Conservation (phyloP, 805 yeast species). For the Sugiyamaella chiloensis region DNA sequence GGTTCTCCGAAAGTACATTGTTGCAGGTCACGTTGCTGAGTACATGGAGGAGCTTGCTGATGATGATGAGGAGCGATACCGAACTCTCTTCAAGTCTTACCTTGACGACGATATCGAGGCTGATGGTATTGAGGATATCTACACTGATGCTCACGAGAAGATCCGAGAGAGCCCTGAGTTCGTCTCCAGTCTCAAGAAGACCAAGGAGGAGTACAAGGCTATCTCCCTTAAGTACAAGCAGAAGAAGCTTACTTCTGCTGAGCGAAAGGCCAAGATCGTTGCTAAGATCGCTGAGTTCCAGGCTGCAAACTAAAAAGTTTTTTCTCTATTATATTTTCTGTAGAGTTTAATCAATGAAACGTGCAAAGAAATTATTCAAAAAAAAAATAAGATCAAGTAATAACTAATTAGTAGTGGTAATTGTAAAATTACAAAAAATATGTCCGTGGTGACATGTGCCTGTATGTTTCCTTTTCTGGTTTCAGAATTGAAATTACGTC, state of each 20-base stretch:
- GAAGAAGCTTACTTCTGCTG: slow-evolving; percentile 82
- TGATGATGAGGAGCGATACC: slow-evolving; percentile 99
- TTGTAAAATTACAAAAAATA: too few species aligned
- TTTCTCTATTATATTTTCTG: too few species aligned
- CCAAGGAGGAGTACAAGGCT: slow-evolving; percentile 98
- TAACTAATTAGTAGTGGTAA: too few species aligned
- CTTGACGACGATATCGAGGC: slow-evolving; percentile 96
- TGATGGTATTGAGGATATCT: slow-evolving; percentile 93
- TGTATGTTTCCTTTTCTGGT: too few species aligned
- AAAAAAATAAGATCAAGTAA: too few species aligned
- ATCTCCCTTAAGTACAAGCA: slow-evolving; percentile 89
- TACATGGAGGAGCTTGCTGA: slow-evolving; percentile 99
- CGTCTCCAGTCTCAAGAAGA: slow-evolving; percentile 88
- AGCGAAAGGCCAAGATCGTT: slow-evolving; percentile 85
- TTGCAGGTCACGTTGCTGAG: slow-evolving; percentile 99
- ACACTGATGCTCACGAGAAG: slow-evolving; percentile 88
- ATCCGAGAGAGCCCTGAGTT: slow-evolving; percentile 94
- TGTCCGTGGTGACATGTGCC: too few species aligned
- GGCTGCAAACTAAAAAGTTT: slow-evolving; percentile 24
- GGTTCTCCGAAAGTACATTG: slow-evolving; percentile 95
- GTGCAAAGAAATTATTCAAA: too few species aligned
- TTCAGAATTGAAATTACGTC: too few species aligned
- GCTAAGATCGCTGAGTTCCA: slow-evolving; percentile 85
- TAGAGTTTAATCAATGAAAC: too few species aligned
- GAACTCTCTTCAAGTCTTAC: slow-evolving; percentile 93